Evolutionary conservation across 2,329 filamentous ascomycete species (phyloP).

Genomic region (Penicillium sp.): DNA sequence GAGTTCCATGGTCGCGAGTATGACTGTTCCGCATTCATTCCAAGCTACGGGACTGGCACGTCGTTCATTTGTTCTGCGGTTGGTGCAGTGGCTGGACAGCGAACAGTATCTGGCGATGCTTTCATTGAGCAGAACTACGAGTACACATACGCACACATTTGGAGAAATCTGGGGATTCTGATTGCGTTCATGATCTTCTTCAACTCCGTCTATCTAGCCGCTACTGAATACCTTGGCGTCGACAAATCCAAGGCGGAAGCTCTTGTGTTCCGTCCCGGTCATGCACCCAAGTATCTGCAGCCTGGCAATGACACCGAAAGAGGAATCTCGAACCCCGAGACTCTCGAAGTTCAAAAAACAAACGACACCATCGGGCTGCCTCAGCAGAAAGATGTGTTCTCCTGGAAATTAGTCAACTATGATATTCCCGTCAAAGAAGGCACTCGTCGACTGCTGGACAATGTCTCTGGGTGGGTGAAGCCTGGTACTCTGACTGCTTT

Average conservation of each 20-base stretch:
- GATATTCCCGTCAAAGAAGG: slow-evolving; percentile 59
- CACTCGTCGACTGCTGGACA: slow-evolving; percentile 20
- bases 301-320: slow-evolving; percentile 5
- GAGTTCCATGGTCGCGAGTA: slow-evolving; percentile 31
- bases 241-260: slow-evolving; percentile 74
- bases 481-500: slow-evolving; percentile 53
- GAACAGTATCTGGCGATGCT: slow-evolving; percentile 56
- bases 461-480: slow-evolving; percentile 56
- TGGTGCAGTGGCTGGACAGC: slow-evolving; percentile 54
- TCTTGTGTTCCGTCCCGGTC: slow-evolving; percentile 66
- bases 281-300: slow-evolving; percentile 20
- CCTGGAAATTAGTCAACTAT: slow-evolving; percentile 60
- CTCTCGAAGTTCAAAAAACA: slow-evolving; percentile 12
- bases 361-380: slow-evolving; percentile 15
- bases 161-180: slow-evolving; percentile 68
- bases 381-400: slow-evolving; percentile 16
- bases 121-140: slow-evolving; percentile 55
- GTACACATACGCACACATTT: slow-evolving; percentile 60
- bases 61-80: slow-evolving; percentile 19
- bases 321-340: slow-evolving; percentile 1
- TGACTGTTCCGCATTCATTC: slow-evolving; percentile 20
- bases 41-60: slow-evolving; percentile 15
- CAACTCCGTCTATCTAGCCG: slow-evolving; percentile 54
- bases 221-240: slow-evolving; percentile 46
- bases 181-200: slow-evolving; percentile 62